Conservation (phyloP, 192 early-diverging fungal genomes). For the Thamnidium elegans region DNA sequence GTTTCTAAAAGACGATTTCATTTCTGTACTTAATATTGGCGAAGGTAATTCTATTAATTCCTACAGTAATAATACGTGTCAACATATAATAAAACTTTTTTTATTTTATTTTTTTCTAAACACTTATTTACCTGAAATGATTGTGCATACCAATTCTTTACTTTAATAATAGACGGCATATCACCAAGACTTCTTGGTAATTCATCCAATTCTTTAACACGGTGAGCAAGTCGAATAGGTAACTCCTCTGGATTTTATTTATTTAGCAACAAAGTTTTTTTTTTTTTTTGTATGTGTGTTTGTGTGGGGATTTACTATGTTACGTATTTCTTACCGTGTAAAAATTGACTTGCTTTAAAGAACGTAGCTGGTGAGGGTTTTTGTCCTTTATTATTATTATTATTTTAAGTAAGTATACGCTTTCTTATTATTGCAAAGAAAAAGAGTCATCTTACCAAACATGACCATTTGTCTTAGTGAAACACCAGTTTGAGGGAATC, state of each 20-base stretch:
- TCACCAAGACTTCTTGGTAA: slow-evolving; percentile 81
- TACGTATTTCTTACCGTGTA: slow-evolving; percentile 41
- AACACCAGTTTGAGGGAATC: slow-evolving; percentile 88
- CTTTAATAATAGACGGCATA: slow-evolving; percentile 86
- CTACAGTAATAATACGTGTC: slow-evolving; percentile 5
- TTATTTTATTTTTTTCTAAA: too few relatives aligned
- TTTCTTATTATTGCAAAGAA: neutral
- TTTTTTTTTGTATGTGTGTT: neutral
- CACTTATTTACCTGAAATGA: slow-evolving; percentile 83
- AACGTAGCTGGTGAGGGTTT: slow-evolving; percentile 70
- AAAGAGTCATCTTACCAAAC: slow-evolving; percentile 66
- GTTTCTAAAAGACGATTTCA: slow-evolving; percentile 14
- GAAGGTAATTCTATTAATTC: slow-evolving; percentile 35
- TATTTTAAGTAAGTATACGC: slow-evolving; percentile 1
- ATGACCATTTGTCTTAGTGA: slow-evolving; percentile 93
- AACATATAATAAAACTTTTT: neutral
- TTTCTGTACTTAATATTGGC: slow-evolving; percentile 14
- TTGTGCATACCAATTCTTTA: slow-evolving; percentile 94
- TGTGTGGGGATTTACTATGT: too few relatives aligned
- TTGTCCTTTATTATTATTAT: slow-evolving; percentile 44
- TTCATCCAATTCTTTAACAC: slow-evolving; percentile 92
- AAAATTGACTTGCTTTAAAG: slow-evolving; percentile 72
- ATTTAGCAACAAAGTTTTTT: neutral
- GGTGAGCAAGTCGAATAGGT: slow-evolving; percentile 88
- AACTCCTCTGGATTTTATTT: slow-evolving; percentile 62